Conservation (phyloP, 148 eudicot genomes). For the Cornus florida region DNA sequence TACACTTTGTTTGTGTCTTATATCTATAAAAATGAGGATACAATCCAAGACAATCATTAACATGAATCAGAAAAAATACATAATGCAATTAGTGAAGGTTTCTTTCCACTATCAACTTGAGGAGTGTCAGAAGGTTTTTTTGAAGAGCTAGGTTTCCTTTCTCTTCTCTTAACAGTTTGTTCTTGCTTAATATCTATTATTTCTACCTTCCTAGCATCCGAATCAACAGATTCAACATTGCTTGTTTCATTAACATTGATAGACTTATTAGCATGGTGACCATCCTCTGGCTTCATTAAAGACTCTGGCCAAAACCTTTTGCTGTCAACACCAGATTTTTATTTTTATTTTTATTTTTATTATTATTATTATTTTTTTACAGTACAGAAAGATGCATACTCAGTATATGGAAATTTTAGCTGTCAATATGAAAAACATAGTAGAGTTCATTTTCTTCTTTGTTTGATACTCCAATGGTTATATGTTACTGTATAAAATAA, state of each 20-base stretch:
- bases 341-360: too few relatives aligned
- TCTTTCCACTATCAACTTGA: conserved; percentile 34
- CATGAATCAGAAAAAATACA: background rate
- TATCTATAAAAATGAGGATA: background rate
- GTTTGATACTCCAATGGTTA: too few relatives aligned
- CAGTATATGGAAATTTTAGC: too few relatives aligned
- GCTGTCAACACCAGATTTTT: too few relatives aligned
- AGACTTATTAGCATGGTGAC: conserved; percentile 23
- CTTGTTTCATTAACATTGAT: conserved; percentile 27
- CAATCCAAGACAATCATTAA: background rate
- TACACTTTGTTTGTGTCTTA: background rate
- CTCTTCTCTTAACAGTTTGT: conserved; percentile 39
- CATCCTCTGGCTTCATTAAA: conserved; percentile 33
- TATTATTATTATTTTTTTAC: too few relatives aligned
- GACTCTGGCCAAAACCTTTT: too few relatives aligned
- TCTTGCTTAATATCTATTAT: conserved; percentile 37
- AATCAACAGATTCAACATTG: conserved; percentile 32
- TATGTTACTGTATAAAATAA: too few relatives aligned
- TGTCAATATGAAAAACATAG: too few relatives aligned
- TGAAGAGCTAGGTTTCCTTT: conserved; percentile 9
- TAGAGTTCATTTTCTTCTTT: too few relatives aligned
- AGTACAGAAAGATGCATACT: too few relatives aligned
- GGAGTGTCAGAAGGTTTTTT: conserved; percentile 34
- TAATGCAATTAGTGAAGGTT: conserved; percentile 12
- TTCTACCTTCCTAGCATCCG: too few relatives aligned